Percentiles rank a stretch among this genome's conserved stretches.
Evolutionary conservation across 2,329 filamentous ascomycete genomes (phyloP).

Genomic region (Ceratocystis diversiconidia): DNA sequence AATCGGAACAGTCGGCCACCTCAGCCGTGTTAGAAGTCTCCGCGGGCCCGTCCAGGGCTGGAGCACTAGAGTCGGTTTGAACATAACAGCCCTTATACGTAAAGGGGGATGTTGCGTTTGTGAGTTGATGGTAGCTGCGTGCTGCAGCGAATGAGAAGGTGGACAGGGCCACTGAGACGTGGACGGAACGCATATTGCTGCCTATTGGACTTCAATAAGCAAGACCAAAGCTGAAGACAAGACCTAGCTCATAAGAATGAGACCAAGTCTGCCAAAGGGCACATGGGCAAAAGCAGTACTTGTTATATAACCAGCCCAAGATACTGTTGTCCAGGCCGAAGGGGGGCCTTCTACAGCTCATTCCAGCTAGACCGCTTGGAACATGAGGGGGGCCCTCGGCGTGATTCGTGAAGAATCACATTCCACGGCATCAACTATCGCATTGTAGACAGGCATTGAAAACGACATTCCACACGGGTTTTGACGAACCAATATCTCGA

Average conservation of each 20-base stretch:
- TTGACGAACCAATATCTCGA: not conserved
- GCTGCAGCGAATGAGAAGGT: not conserved
- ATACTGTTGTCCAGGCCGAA: not conserved
- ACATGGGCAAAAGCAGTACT: not conserved
- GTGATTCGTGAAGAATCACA: not conserved
- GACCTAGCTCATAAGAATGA: not conserved
- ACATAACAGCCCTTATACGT: constrained; percentile 5
- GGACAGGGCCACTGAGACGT: not conserved
- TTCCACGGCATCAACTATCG: not conserved
- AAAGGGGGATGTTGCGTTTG: not conserved
- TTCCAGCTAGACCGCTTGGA: not conserved
- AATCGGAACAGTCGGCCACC: not conserved
- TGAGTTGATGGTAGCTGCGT: not conserved
- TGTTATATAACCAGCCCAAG: not conserved
- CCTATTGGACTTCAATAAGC: not conserved
- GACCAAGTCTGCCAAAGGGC: too few relatives aligned
- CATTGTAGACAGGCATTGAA: not conserved
- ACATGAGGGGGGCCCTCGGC: not conserved
- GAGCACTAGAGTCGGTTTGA: not conserved
- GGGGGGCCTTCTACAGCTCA: not conserved
- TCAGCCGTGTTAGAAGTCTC: not conserved
- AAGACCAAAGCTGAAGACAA: not conserved
- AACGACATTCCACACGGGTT: not conserved
- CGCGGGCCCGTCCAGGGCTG: not conserved
- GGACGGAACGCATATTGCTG: not conserved